A percentile compares a stretch with the other conserved stretches of the same genome.
Evolutionary conservation across 108 stramenopile species (phyloP).

Genomic region (Nannochloropsis granulata): DNA sequence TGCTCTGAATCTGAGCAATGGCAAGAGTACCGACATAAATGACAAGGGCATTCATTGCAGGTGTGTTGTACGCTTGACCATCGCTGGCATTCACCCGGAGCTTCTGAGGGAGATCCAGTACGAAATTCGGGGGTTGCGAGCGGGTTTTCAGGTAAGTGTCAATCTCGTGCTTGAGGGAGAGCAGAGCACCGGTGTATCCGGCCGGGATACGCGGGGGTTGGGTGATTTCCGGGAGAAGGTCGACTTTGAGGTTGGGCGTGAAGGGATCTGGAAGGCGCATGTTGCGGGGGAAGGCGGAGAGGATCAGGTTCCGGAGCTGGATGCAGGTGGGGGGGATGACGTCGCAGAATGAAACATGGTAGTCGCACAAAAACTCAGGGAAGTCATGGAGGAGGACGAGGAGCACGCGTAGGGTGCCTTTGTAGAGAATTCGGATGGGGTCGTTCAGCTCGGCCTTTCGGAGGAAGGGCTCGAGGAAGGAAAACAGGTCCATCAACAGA

Average conservation of each 20-base stretch:
- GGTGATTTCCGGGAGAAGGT: conserved; percentile 79
- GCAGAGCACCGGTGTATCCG: conserved; percentile 43
- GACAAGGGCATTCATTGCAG: conserved; percentile 80
- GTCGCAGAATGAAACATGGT: conserved; percentile 90
- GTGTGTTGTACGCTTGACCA: conserved; percentile 52
- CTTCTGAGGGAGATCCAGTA: conserved; percentile 49
- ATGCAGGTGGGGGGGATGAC: conserved; percentile 91
- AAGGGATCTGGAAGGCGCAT: conserved; percentile 96
- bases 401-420: conserved; percentile 86
- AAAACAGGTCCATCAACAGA: conserved; percentile 78
- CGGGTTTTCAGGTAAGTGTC: conserved; percentile 78
- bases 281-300: conserved; percentile 88
- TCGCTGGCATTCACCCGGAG: conserved; percentile 30
- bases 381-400: conserved; percentile 96
- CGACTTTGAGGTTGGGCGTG: conserved; percentile 94
- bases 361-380: conserved; percentile 84
- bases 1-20: conserved; percentile 44
- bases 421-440: conserved; percentile 78
- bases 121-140: conserved; percentile 57
- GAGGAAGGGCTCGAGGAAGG: conserved; percentile 81
- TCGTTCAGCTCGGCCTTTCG: conserved; percentile 59
- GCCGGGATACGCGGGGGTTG: conserved; percentile 71
- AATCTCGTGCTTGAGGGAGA: conserved; percentile 53
- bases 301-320: conserved; percentile 90
- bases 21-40: conserved; percentile 83